These are phyloP conservation scores for Picea mariana DNA, from an alignment of 83 land plant species.

Conservation along the genomic window DNA sequence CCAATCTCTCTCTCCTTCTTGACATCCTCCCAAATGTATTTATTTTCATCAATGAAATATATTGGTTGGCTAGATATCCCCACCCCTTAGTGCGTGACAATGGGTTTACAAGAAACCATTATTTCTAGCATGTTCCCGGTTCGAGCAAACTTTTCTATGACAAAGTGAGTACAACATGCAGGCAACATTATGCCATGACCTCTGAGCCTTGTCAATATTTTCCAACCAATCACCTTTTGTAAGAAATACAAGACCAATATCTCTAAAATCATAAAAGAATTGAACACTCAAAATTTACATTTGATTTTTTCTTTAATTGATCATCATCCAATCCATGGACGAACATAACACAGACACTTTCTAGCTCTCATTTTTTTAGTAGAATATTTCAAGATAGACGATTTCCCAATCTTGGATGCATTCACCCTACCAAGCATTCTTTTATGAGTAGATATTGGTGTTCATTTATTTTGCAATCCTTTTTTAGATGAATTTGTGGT, in stretches of 20 bases:
- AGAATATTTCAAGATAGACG: no score
- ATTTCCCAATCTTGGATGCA: no score
- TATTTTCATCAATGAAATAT: conserved; percentile 76
- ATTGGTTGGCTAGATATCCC: conserved; percentile 80
- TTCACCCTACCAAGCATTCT: no score
- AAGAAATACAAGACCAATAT: background rate
- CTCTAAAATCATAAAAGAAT: background rate
- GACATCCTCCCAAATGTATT: conserved; percentile 68
- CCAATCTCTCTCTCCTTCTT: conserved; percentile 93
- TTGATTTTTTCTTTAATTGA: conserved; percentile 66
- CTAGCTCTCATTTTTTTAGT: no score
- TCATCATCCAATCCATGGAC: conserved; percentile 42
- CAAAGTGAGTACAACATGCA: conserved; percentile 82
- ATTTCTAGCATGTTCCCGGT: conserved; percentile 86
- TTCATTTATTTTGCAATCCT: no score
- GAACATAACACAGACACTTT: no score
- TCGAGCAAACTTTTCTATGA: conserved; percentile 79
- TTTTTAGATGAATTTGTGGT: no score
- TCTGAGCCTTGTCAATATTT: conserved; percentile 70
- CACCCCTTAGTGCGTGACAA: conserved; percentile 81
- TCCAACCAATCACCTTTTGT: conserved; percentile 13
- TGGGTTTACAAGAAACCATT: conserved; percentile 84
- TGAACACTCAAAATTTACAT: conserved; percentile 37
- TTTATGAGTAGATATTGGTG: no score
- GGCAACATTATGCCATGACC: conserved; percentile 44